phyloP scores from a whole-genome alignment of 2,329 filamentous ascomycete genomes.

The Lachnellula occidentalis region DNA sequence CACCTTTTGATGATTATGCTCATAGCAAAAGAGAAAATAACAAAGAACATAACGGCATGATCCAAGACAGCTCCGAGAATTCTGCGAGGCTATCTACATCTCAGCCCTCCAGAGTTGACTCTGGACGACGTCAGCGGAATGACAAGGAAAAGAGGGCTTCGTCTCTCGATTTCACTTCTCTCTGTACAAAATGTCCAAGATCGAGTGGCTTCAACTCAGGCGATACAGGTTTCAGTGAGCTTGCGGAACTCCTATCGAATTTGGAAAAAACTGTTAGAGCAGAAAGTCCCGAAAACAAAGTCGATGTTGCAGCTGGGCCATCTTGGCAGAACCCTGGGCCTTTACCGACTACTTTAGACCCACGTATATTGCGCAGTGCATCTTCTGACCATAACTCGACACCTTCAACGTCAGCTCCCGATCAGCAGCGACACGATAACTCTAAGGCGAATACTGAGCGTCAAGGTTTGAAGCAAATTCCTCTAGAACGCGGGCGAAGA shows the following conservation, averaged over 20 bases:
- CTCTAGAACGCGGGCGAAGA: conserved; percentile 1
- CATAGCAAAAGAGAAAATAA: background rate
- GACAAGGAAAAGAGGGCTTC: conserved; percentile 1
- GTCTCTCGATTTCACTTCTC: conserved; percentile 7
- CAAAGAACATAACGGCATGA: background rate
- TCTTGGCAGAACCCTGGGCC: conserved; percentile 13
- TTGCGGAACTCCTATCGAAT: conserved; percentile 11
- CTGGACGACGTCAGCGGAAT: background rate
- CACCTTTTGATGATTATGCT: background rate
- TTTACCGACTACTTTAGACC: conserved; percentile 18
- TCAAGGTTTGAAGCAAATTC: conserved; percentile 6
- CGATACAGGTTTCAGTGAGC: conserved; percentile 15
- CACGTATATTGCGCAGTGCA: conserved; percentile 2
- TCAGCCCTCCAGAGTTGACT: background rate
- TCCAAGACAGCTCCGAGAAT: background rate
- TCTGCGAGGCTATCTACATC: background rate
- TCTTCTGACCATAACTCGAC: conserved; percentile 1
- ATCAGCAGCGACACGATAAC: conserved; percentile 2
- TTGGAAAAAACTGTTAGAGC: conserved; percentile 6
- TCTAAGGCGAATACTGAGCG: background rate
- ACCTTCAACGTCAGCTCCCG: conserved; percentile 9
- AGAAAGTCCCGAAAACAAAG: conserved; percentile 1
- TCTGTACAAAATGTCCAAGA: conserved; percentile 1
- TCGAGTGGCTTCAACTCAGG: conserved; percentile 15
- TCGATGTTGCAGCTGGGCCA: background rate